phyloP scores from a whole-genome alignment of 129 eudicot genomes.

The Chrysanthemum seticuspe region DNA sequence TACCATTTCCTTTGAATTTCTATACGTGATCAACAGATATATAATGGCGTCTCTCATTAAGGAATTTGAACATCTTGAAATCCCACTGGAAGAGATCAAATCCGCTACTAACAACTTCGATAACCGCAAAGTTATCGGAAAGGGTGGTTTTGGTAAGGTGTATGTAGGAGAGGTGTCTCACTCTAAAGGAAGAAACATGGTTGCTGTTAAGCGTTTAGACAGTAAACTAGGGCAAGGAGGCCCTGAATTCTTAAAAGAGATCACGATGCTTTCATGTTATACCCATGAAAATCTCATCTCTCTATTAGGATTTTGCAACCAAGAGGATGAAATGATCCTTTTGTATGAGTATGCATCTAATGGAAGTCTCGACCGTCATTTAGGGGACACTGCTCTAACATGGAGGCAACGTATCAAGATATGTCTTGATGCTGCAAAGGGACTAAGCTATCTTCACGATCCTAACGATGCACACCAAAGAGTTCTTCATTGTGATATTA shows the following conservation, averaged over 20 bases:
- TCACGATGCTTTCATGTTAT: background rate
- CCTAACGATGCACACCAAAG: background rate
- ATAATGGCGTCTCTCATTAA: background rate
- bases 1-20: no score
- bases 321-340: background rate
- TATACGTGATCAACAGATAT: no score
- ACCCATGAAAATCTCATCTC: background rate
- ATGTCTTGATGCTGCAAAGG: slow-evolving; percentile 4
- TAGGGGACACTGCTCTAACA: background rate
- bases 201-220: background rate
- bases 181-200: background rate
- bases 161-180: background rate
- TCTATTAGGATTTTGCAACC: background rate
- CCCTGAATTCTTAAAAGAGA: background rate
- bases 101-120: background rate
- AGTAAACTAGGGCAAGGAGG: background rate
- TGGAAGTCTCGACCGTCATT: background rate
- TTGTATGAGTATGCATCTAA: background rate
- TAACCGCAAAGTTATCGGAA: background rate
- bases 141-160: background rate
- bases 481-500: background rate
- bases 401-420: background rate
- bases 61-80: background rate
- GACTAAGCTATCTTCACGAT: background rate
- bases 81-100: background rate